Conservation (phyloP, 192 early-diverging fungal genomes). For the Oehlia diaphana region DNA sequence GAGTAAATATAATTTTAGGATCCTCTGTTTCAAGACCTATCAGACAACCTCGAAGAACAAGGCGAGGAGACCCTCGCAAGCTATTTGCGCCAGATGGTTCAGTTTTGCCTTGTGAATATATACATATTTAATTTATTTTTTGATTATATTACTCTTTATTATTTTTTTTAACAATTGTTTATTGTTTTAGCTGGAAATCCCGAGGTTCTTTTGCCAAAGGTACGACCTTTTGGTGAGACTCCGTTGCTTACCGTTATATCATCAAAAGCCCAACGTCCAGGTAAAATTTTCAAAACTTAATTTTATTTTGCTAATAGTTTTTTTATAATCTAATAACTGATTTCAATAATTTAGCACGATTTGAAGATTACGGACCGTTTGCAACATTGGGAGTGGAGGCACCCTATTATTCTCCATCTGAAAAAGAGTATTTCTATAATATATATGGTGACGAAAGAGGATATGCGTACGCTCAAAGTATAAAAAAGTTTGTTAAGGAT, state of each 20-base stretch:
- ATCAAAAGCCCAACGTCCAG: conserved; percentile 5
- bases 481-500: conserved; percentile 49
- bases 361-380: conserved; percentile 41
- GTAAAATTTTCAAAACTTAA: background rate
- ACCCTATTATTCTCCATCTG: conserved; percentile 11
- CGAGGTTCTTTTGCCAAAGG: conserved; percentile 29
- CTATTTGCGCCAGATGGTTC: conserved; percentile 18
- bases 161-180: background rate
- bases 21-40: background rate
- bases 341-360: conserved; percentile 6
- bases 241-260: conserved; percentile 39
- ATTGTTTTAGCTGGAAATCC: conserved; percentile 28
- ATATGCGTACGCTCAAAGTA: conserved; percentile 59
- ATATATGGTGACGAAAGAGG: conserved; percentile 61
- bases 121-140: background rate
- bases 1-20: background rate
- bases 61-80: background rate
- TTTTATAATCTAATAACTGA: too few species aligned
- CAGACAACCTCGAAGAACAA: conserved; percentile 1
- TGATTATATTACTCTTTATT: background rate
- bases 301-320: background rate
- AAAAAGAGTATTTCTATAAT: conserved; percentile 12
- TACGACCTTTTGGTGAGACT: conserved; percentile 31
- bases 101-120: background rate
- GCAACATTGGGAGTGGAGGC: conserved; percentile 29